Evolutionary conservation across 257 asterid genomes (phyloP).

Genomic region (Nicotiana paniculata): DNA sequence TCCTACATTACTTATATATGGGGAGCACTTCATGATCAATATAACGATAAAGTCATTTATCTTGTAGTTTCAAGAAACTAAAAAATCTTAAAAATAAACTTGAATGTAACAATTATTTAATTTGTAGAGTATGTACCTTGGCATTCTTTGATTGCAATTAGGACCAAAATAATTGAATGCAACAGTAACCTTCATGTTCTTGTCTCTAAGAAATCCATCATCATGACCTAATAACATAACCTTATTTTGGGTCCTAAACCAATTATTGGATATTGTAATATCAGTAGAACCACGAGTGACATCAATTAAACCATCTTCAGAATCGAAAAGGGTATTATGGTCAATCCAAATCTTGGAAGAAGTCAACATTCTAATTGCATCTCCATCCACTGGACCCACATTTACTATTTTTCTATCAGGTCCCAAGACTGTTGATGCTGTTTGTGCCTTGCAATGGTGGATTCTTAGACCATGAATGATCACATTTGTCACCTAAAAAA

Average conservation of each 20-base stretch:
- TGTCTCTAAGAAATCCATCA: constrained; percentile 55
- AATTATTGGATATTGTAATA: constrained; percentile 68
- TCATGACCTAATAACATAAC: constrained; percentile 86
- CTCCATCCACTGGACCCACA: constrained; percentile 63
- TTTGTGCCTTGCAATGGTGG: constrained; percentile 56
- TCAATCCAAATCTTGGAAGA: constrained; percentile 73
- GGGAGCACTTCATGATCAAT: neutral
- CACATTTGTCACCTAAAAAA: constrained; percentile 51
- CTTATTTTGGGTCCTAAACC: constrained; percentile 65
- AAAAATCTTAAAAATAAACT: neutral
- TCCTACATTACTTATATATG: neutral
- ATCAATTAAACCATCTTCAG: constrained; percentile 64
- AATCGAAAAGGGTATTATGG: constrained; percentile 60
- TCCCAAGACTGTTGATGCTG: constrained; percentile 45
- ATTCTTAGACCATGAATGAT: constrained; percentile 64
- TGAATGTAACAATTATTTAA: neutral
- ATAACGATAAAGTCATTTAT: neutral
- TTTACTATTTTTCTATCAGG: constrained; percentile 31
- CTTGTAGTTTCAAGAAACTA: neutral
- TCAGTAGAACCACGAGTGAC: constrained; percentile 75
- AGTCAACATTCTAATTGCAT: constrained; percentile 57
- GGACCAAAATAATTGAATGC: constrained; percentile 88
- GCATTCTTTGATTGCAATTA: constrained; percentile 71
- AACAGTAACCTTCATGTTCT: constrained; percentile 71
- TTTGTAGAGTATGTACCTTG: constrained; percentile 37